Base-by-base conservation (phyloP, 169 alveolate genomes). In the Cryptosporidium canis region DNA sequence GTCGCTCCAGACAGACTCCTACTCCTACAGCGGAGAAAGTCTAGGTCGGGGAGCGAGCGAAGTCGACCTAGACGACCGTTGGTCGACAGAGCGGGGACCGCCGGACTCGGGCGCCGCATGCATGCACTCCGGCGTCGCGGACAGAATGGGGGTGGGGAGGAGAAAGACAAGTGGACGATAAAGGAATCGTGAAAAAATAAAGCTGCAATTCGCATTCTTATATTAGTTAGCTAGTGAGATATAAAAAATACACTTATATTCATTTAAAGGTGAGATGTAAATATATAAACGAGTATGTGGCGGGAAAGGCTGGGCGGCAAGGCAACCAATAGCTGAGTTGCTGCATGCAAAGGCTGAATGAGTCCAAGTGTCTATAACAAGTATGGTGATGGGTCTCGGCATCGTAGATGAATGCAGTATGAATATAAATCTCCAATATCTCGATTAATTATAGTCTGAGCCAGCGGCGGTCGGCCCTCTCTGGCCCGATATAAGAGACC, bases 251-350 rank as follows among this genome's bases (percentile, higher is more conserved):
- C 24, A n/a, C 4, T 51, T 51, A 51, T 18, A 6, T 51, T 51
- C 37, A 51, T 51, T 51, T 51, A 18, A 21, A 51, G 63, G 24
- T 18, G 24, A 51, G 24, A 18, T 18, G 27, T 51, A 51, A 51
- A 7, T 51, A 51, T 51, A 51, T 51, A 51, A 51, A 51, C 18
- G 63, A 51, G 63, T 51, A 51, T 18, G 63, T 51, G 63, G 63
- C 24, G 7, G 63, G n/a, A 3, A 51, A 12, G 63, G 63, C n/a
- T 6, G 35, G 35, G 63, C 18, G 35, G 63, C 9, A 18, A n/a
- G 24, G 63, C 29, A 51, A 18, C 18, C 63, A 51, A 12, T 27
- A 51, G 35, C 63, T 51, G 35, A 21, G 9, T 51, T n/a, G 29
- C 63, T 51, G 63, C 35, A 51, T 51, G 63, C 33, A 51, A 21